Base-by-base conservation (phyloP, 768 basidiomycete genomes). In the Calocybe gangraenosa region DNA sequence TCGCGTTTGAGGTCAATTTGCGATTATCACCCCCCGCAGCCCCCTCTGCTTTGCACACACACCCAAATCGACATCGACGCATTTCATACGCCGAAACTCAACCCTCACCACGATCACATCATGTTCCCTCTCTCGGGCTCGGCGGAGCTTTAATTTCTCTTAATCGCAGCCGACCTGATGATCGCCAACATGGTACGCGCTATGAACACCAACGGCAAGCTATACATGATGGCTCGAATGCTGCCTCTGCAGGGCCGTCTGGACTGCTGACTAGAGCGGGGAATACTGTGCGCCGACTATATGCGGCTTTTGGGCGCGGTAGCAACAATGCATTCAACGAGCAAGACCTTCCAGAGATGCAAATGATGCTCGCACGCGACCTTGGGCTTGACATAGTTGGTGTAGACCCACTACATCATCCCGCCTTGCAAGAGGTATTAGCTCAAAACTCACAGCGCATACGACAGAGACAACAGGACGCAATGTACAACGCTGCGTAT, bases 81-180 rank as follows among this genome's bases (percentile, higher is more conserved):
- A 23, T 37, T 48, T 62, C 28, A 40, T 52, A n/a, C 42, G 57
- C 18, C 54, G 59, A 64, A 2, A 53, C 56, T 1, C 57, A 57
- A 1, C 59, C 65, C 3, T 68, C 72, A 19, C 73, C 75, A 2
- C 62, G 69, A 19, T 73, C 75, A 3, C 81, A 81, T 35, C 79
- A 79, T 48, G 63, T 71, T 2, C 85, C 85, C 15, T 49, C 67
- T 6, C 78, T 87, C 71, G 81, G 80, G 11, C 60, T 87, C 18
- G 84, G 84, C 7, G 84, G 84, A 17, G 84, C 78, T 2, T 53
- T 85, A 3, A 63, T 84, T 5, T 68, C 81, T 8, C 43, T 58
- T 23, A 64, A 68, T 46, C 60, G 61, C 35, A 56, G 55, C 1
- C 58, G 60, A 10, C 50, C 49, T 30, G 22, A 40, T 21, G 58